These are phyloP conservation scores for Populus nigra DNA, from an alignment of 345 rosid species.

Conservation along the genomic window DNA sequence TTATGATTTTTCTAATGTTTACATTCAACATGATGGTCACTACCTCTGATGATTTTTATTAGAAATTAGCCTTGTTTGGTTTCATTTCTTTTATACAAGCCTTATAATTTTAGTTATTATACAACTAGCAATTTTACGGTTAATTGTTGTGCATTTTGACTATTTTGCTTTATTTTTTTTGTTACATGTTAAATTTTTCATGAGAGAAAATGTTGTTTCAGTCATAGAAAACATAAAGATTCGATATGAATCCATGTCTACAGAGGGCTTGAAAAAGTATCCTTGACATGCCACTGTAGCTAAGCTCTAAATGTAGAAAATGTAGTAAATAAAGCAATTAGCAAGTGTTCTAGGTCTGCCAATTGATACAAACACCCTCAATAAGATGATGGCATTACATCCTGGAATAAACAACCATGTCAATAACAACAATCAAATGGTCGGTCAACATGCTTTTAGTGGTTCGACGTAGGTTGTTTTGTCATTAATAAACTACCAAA, in stretches of 20 bases:
- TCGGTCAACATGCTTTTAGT: slow-evolving; percentile 51
- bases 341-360: slow-evolving; percentile 60
- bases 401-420: slow-evolving; percentile 54
- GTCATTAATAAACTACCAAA: slow-evolving; percentile 72
- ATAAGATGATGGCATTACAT: slow-evolving; percentile 73
- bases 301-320: slow-evolving; percentile 71
- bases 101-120: background rate
- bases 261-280: slow-evolving; percentile 88
- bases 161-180: background rate
- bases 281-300: slow-evolving; percentile 51
- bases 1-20: background rate
- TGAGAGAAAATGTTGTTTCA: background rate
- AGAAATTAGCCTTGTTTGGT: background rate
- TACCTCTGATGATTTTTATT: background rate
- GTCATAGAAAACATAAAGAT: background rate
- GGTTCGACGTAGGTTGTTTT: slow-evolving; percentile 77
- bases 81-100: background rate
- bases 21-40: background rate
- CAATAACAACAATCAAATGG: slow-evolving; percentile 48
- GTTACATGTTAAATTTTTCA: background rate
- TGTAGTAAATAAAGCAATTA: slow-evolving; percentile 80
- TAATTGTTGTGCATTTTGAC: background rate
- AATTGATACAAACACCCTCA: slow-evolving; percentile 69
- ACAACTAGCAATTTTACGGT: background rate
- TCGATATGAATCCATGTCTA: slow-evolving; percentile 14